Percentiles rank a stretch among this genome's conserved stretches.
Evolutionary conservation across 257 asterid genomes (phyloP).

Genomic region (Solanum dulcamara): DNA sequence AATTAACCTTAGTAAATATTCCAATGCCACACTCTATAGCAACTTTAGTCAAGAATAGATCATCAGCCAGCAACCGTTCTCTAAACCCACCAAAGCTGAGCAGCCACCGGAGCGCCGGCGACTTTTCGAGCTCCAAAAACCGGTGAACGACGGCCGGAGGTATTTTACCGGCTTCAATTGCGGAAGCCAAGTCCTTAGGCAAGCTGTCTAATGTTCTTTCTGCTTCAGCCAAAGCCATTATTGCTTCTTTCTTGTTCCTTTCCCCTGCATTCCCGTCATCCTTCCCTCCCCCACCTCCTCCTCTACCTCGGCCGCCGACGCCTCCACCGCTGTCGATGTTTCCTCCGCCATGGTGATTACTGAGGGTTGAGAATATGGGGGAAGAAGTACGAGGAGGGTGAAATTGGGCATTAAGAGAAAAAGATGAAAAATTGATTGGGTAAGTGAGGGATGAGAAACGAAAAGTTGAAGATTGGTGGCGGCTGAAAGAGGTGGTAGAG

Average conservation of each 20-base stretch:
- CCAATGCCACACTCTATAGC: conserved; percentile 98
- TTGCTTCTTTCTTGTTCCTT: conserved; percentile 61
- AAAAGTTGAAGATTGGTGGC: background rate
- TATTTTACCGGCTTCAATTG: conserved; percentile 70
- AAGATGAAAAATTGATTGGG: background rate
- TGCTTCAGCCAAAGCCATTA: conserved; percentile 64
- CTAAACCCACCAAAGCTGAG: conserved; percentile 73
- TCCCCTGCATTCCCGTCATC: conserved; percentile 55
- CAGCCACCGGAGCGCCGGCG: conserved; percentile 58
- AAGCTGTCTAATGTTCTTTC: conserved; percentile 73
- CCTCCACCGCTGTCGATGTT: conserved; percentile 12
- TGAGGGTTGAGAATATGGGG: conserved; percentile 18
- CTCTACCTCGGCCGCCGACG: conserved; percentile 5
- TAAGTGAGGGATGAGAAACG: conserved; percentile 2
- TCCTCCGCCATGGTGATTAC: background rate
- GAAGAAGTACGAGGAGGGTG: conserved; percentile 15
- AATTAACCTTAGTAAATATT: conserved; percentile 69
- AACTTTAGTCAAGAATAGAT: conserved; percentile 92
- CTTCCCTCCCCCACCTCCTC: conserved; percentile 21
- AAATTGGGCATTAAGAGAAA: conserved; percentile 13
- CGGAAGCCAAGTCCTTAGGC: conserved; percentile 74
- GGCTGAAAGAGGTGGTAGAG: background rate
- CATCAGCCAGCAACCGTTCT: conserved; percentile 89
- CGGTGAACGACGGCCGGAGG: conserved; percentile 54
- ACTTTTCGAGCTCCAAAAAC: conserved; percentile 70